Base-by-base conservation (phyloP, 345 rosid species). In the Euphorbia lathyris region DNA sequence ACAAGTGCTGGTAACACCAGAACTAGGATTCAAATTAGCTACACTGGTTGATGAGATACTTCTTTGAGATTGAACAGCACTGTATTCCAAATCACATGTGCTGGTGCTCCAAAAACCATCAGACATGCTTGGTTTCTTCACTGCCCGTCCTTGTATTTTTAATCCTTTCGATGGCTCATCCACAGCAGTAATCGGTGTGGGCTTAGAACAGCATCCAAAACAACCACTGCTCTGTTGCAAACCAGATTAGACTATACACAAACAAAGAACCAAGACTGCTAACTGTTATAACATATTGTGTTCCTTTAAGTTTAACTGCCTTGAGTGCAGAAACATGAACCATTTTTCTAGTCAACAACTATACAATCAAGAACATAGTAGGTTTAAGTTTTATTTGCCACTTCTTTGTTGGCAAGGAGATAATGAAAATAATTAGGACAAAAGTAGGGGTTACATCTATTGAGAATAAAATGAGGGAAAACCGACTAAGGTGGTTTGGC, bases 141-240 rank as follows among this genome's bases (percentile, higher is more conserved):
- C 80, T 9, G 48, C 71, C 34, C 71, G 73, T 34, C 80, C 80
- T 77, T 77, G 80, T 77, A 77, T 72, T 23, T 48, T 68, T 52
- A 77, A 63, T 57, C 80, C 77, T 69, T 77, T 77, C 3, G 80
- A 55, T n/a, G 80, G 80, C 67, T 77, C 77, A 63, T 77, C 80
- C 67, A 77, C 80, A 56, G 80, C 80, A 51, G 65, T 77, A 36
- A 77, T 58, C 32, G 77, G 80, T 14, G 77, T 58, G 50, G 80
- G 67, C 50, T 72, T 72, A 38, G 74, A 25, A 23, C 74, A 72
- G 71, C 80, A 77, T 56, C 80, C 80, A 72, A 77, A 77, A 77
- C 80, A 77, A 10, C 74, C 77, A 72, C 80, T 77, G 80, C 58
- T 56, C 80, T 77, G 80, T 72, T 68, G 58, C 77, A 68, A 64